Conservation (phyloP, 805 yeast genomes). For the Candida verbasci region DNA sequence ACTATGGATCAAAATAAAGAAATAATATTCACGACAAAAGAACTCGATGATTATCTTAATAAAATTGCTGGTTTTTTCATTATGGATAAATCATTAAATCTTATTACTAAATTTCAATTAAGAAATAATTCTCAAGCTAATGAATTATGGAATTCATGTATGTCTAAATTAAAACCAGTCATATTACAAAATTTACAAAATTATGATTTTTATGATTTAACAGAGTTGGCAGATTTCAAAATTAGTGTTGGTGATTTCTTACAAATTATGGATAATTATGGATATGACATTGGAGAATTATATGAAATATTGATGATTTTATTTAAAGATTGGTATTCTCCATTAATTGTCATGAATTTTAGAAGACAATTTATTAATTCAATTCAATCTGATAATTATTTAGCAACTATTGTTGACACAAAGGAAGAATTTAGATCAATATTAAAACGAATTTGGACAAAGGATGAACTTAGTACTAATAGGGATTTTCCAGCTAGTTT, state of each 20-base stretch:
- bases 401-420: slow-evolving; percentile 74
- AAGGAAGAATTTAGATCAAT: slow-evolving; percentile 57
- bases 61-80: slow-evolving; percentile 73
- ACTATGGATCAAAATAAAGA: slow-evolving; percentile 1
- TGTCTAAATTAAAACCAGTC: slow-evolving; percentile 55
- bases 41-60: slow-evolving; percentile 52
- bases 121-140: slow-evolving; percentile 57
- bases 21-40: slow-evolving; percentile 11
- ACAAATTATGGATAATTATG: slow-evolving; percentile 72
- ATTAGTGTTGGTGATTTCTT: slow-evolving; percentile 63
- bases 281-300: slow-evolving; percentile 54
- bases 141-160: slow-evolving; percentile 74
- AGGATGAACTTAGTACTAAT: slow-evolving; percentile 13
- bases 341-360: slow-evolving; percentile 51
- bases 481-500: slow-evolving; percentile 54
- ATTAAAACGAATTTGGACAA: slow-evolving; percentile 64
- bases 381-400: slow-evolving; percentile 77
- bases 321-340: slow-evolving; percentile 58
- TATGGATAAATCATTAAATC: slow-evolving; percentile 65
- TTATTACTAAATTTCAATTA: slow-evolving; percentile 59
- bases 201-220: slow-evolving; percentile 30
- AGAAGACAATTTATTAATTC: slow-evolving; percentile 55
- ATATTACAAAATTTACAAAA: slow-evolving; percentile 44
- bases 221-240: slow-evolving; percentile 52
- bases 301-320: slow-evolving; percentile 57